phyloP scores from a whole-genome alignment of 805 yeast genomes.

The Nakazawaea holstii region DNA sequence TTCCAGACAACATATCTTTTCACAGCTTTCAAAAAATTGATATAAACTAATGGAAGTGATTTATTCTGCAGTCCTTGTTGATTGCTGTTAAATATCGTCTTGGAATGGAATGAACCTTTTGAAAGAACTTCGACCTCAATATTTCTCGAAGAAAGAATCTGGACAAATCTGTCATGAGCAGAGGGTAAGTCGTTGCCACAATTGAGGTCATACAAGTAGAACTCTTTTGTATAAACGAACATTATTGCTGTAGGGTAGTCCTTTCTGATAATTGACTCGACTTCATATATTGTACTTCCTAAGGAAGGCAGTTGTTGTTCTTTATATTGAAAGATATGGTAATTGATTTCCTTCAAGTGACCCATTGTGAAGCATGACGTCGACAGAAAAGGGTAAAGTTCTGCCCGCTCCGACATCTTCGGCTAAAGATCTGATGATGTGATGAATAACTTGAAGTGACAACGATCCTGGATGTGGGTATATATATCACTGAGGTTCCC shows the following conservation, averaged over 20 bases:
- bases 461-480: too few relatives aligned
- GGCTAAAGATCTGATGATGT: not conserved
- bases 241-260: slow-evolving; percentile 1
- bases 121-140: slow-evolving; percentile 2
- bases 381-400: not conserved
- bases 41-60: slow-evolving; percentile 22
- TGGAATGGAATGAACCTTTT: slow-evolving; percentile 9
- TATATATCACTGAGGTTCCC: too few relatives aligned
- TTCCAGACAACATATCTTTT: slow-evolving; percentile 31
- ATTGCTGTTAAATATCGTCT: slow-evolving; percentile 7
- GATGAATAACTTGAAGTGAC: not conserved
- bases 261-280: slow-evolving; percentile 2
- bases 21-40: slow-evolving; percentile 45
- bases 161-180: not conserved
- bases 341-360: slow-evolving; percentile 7
- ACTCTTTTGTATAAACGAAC: slow-evolving; percentile 9
- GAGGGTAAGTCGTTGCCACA: not conserved
- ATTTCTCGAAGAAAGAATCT: not conserved
- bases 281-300: slow-evolving; percentile 3
- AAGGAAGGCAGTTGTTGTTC: slow-evolving; percentile 1
- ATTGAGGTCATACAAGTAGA: slow-evolving; percentile 9
- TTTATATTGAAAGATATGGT: slow-evolving; percentile 4
- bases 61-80: slow-evolving; percentile 3
- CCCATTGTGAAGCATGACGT: slow-evolving; percentile 9
- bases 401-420: not conserved